These are phyloP conservation scores for Pseudonitzschia multistriata DNA, from an alignment of 108 stramenopile species.

Conservation along the genomic window DNA sequence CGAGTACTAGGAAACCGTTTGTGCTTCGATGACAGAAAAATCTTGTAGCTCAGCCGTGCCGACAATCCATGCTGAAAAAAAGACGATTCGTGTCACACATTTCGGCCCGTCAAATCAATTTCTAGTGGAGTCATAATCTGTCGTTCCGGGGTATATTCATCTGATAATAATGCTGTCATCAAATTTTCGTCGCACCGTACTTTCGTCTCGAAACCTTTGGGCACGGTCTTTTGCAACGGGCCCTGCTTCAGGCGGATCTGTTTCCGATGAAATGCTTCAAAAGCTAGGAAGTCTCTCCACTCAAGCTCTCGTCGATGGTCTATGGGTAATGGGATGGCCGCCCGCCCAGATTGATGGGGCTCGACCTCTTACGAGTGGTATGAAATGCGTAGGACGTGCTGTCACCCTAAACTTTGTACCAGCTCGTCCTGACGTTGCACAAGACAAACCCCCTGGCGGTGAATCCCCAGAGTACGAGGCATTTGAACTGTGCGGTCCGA, in stretches of 20 bases:
- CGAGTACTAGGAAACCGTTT: too few species aligned
- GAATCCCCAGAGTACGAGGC: conserved; percentile 89
- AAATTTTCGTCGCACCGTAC: conserved; percentile 16
- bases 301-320: conserved; percentile 85
- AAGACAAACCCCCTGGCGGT: conserved; percentile 83
- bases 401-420: conserved; percentile 89
- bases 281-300: conserved; percentile 79
- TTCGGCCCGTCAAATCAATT: too few species aligned
- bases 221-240: conserved; percentile 68
- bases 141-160: too few species aligned
- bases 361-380: conserved; percentile 61
- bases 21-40: too few species aligned
- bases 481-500: conserved; percentile 89
- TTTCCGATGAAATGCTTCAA: conserved; percentile 73
- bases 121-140: too few species aligned
- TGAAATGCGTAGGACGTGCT: conserved; percentile 82
- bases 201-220: conserved; percentile 7
- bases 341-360: conserved; percentile 83
- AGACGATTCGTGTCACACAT: too few species aligned
- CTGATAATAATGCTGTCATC: conserved; percentile 29
- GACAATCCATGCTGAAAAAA: too few species aligned
- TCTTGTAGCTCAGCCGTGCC: too few species aligned
- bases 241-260: conserved; percentile 67
- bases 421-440: conserved; percentile 83
- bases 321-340: conserved; percentile 94